phyloP scores from a whole-genome alignment of 441 rosid genomes.

The Cnidoscolus chayamansa region DNA sequence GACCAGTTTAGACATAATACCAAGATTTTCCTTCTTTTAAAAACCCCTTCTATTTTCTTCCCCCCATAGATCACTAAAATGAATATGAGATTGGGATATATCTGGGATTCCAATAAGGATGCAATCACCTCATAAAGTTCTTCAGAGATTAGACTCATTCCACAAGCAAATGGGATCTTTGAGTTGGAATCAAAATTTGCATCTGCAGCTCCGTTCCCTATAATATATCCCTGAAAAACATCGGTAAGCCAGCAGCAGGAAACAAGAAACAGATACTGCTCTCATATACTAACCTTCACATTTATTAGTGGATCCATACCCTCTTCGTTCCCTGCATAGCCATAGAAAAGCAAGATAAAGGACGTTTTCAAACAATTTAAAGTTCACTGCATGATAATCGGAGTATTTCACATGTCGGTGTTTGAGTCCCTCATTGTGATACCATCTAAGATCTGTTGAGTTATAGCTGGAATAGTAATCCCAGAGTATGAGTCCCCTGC shows the following conservation, averaged over 20 bases:
- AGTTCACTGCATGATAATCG: background rate
- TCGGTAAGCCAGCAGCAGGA: too few species aligned
- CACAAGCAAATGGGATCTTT: conserved; percentile 36
- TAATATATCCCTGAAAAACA: conserved; percentile 44
- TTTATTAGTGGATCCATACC: conserved; percentile 42
- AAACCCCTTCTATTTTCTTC: too few species aligned
- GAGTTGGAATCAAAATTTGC: conserved; percentile 27
- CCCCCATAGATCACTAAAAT: background rate
- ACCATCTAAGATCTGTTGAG: conserved; percentile 49
- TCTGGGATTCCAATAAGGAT: background rate
- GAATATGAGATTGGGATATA: too few species aligned
- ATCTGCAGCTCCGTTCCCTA: conserved; percentile 51
- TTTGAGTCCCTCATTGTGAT: background rate
- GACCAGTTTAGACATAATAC: background rate
- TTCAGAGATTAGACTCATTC: conserved; percentile 44
- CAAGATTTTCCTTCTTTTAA: background rate
- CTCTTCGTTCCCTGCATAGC: conserved; percentile 47
- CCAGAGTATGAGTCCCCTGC: conserved; percentile 80
- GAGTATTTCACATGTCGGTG: background rate
- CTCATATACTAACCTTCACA: conserved; percentile 40
- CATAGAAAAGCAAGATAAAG: background rate
- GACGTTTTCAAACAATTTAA: background rate
- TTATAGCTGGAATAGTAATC: conserved; percentile 43
- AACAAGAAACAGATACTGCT: background rate
- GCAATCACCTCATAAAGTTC: conserved; percentile 33